Base-by-base conservation (phyloP, 176 grass and related monocot species). In the Aegilops bicornis region DNA sequence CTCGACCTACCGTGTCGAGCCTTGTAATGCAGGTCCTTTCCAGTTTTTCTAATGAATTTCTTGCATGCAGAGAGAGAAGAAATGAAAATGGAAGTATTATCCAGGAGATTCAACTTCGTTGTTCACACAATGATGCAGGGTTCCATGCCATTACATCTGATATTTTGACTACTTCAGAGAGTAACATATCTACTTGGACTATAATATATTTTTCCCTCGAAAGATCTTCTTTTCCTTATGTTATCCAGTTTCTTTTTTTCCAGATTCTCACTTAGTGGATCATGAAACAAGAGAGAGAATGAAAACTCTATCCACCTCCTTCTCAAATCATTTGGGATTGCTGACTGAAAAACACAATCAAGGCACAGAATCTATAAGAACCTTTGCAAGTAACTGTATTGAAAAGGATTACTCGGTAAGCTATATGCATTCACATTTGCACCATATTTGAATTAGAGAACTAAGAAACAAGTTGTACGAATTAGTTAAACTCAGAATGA, bases 361-460 rank as follows among this genome's bases (percentile, higher is more conserved):
- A 80, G 42, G 45, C 42, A 75, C 72, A 64, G 76, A 91, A 70
- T 91, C 77, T 56, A 77, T 95, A 62, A 90, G 83, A 87, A 87
- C 10, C 52, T 60, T 88, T 66, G 22, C 82, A 11, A 76, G 29
- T 61, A 86, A 92, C 72, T 93, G 42, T 79, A 52, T 98, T 62
- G 86, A 90, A 64, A 86, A 90, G 37, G 89, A 95, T 60, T 95
- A 91, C 59, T 86, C 69, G 89, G 95, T 95, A 86, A 94, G 88
- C 31, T 79, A 69, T 67, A 11, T 22, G 33, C 47, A 14, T 79
- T 22, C 4, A 19, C 60, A 24, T 25, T 20, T 12, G 56, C 22
- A 30, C 1, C 20, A 2, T 4, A 14, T 54, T 71, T 71, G 69
- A 64, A 61, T 6, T 81, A 56, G 9, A 54, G 13, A 76, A 74